These are phyloP conservation scores for Solanum tarapatanum DNA, from an alignment of 257 asterid species.

Conservation along the genomic window DNA sequence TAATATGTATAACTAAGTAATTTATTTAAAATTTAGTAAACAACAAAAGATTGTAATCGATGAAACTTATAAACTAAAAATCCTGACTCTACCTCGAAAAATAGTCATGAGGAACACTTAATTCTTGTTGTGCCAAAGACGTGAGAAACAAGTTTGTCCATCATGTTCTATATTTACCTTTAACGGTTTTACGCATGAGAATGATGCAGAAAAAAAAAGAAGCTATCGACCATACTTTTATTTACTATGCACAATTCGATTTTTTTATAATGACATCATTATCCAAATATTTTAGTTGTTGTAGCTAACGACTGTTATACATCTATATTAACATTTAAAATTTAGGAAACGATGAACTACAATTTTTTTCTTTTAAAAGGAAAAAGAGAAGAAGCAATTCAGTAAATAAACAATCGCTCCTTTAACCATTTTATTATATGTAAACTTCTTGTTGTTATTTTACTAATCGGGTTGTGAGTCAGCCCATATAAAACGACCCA, in stretches of 20 bases:
- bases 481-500: too few species aligned
- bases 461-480: not conserved
- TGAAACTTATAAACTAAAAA: not conserved
- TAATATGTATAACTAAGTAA: not conserved
- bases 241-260: too few species aligned
- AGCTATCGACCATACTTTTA: not conserved
- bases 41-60: not conserved
- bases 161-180: not conserved
- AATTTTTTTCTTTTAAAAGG: too few species aligned
- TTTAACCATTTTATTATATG: too few species aligned
- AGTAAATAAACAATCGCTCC: too few species aligned
- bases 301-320: not conserved
- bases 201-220: too few species aligned
- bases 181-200: too few species aligned
- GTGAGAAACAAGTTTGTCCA: not conserved
- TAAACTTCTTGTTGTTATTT: too few species aligned
- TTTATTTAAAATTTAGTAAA: not conserved
- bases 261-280: not conserved
- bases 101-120: not conserved
- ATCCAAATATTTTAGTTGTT: not conserved
- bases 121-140: not conserved
- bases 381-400: too few species aligned
- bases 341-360: too few species aligned
- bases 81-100: rapidly evolving
- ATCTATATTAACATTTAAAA: too few species aligned